phyloP scores from a whole-genome alignment of 2,329 filamentous ascomycete genomes.

The Cordyceps pruinosa region DNA sequence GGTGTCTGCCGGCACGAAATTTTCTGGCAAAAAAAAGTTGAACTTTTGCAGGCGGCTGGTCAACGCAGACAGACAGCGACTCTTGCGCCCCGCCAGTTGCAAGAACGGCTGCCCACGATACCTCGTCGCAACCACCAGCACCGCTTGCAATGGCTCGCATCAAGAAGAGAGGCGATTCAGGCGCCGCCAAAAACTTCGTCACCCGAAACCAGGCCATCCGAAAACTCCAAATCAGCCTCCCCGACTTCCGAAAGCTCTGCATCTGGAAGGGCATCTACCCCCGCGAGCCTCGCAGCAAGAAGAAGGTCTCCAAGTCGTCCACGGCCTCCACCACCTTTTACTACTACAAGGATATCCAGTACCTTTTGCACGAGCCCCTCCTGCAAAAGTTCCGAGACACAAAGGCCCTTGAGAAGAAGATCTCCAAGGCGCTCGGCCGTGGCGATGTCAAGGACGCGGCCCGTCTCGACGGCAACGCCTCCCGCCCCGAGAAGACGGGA shows the following conservation, averaged over 20 bases:
- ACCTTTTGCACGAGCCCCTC: conserved; percentile 92
- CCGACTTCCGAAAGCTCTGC: conserved; percentile 95
- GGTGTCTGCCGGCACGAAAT: conserved; percentile 8
- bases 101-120: conserved; percentile 11
- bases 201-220: conserved; percentile 94
- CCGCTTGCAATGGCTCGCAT: conserved; percentile 58
- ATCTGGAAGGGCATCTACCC: conserved; percentile 99
- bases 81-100: conserved; percentile 25
- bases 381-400: conserved; percentile 94
- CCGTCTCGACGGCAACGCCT: conserved; percentile 78
- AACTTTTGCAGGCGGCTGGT: not conserved
- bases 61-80: conserved; percentile 18
- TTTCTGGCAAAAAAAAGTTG: conserved; percentile 17
- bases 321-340: conserved; percentile 90
- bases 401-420: conserved; percentile 96
- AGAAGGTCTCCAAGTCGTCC: conserved; percentile 88
- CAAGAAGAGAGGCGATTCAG: conserved; percentile 89
- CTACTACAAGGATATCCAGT: conserved; percentile 93
- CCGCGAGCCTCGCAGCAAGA: conserved; percentile 91
- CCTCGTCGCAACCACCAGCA: conserved; percentile 8
- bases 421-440: conserved; percentile 81
- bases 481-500: conserved; percentile 81
- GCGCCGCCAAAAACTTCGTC: conserved; percentile 96
- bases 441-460: conserved; percentile 86
- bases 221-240: conserved; percentile 94